Evolutionary conservation across 306 rosid genomes (phyloP), one percentile per base, ranked within the genome.

Genomic region (Leucaena leucocephala): DNA sequence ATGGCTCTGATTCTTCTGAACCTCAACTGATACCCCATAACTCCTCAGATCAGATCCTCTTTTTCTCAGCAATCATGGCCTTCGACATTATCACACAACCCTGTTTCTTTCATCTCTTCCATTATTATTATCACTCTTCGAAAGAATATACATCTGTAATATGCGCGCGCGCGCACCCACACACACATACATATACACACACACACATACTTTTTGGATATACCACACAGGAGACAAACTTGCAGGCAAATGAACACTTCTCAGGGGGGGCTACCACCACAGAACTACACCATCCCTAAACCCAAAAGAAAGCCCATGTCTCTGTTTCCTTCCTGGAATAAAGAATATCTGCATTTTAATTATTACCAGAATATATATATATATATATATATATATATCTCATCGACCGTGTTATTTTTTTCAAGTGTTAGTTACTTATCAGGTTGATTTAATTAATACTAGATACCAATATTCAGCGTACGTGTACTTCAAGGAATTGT

Each of bases 171-270:
- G 27, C 27, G 1, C 27, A 1, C 27, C 1, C 27, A 27, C 27
- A 27, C 1, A 27, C 1, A 49, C 4, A 49, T 4, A 1, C 2
- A 49, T 50, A 22, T 35, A 44, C 44, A n/a, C 27, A 27, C 27
- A 27, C 1, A 27, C 1, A 49, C 4, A 49, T 4, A 1, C 2
- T 14, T 50, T 22, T 63, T 36, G 21, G 69, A 63, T 63, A 44
- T 44, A 13, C 68, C 68, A 63, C 43, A 63, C 19, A 35, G 68
- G 39, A 34, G 68, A 63, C 68, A 63, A 35, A 63, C 45, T 65
- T 65, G 27, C 70, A 65, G 70, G 27, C 70, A 65, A 14, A 21
- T 14, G 45, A 36, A 8, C 45, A 7, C 22, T 6, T 34, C 43
- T 4, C 68, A 11, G 35, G 63, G 61, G 61, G 64, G 13, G 21